phyloP scores from a whole-genome alignment of 169 alveolate genomes.

The Cryptosporidium bovis region DNA sequence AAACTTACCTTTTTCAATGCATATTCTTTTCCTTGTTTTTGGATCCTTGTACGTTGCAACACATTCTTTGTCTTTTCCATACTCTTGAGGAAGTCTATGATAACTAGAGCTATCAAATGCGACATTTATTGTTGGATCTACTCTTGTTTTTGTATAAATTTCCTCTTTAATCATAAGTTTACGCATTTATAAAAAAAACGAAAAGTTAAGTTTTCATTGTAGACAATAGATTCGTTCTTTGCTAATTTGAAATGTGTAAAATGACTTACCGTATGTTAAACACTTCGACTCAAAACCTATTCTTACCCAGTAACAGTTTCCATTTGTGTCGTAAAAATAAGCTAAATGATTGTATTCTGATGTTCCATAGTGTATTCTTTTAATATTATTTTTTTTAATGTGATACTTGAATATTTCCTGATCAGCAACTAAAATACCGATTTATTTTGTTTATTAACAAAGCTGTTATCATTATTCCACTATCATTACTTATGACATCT shows the following conservation, averaged over 20 bases:
- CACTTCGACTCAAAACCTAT: not conserved
- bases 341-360: conserved; percentile 39
- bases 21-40: conserved; percentile 23
- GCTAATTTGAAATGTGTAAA: no score
- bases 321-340: conserved; percentile 53
- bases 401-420: conserved; percentile 2
- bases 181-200: not conserved
- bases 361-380: conserved; percentile 47
- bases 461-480: not conserved
- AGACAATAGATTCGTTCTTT: no score
- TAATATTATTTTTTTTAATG: conserved; percentile 21
- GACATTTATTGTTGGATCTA: conserved; percentile 50
- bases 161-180: conserved; percentile 13
- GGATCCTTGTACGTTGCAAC: conserved; percentile 70
- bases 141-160: conserved; percentile 29
- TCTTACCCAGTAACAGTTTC: conserved; percentile 70
- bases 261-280: conserved; percentile 51
- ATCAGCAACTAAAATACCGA: conserved; percentile 3
- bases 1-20: conserved; percentile 50
- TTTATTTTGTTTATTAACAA: not conserved
- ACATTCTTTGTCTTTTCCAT: conserved; percentile 61
- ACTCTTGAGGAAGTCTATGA: conserved; percentile 27
- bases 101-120: conserved; percentile 57
- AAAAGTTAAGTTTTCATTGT: no score
- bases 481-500: not conserved